Conservation (phyloP, 306 rosid species). For the Bauhinia variegata region DNA sequence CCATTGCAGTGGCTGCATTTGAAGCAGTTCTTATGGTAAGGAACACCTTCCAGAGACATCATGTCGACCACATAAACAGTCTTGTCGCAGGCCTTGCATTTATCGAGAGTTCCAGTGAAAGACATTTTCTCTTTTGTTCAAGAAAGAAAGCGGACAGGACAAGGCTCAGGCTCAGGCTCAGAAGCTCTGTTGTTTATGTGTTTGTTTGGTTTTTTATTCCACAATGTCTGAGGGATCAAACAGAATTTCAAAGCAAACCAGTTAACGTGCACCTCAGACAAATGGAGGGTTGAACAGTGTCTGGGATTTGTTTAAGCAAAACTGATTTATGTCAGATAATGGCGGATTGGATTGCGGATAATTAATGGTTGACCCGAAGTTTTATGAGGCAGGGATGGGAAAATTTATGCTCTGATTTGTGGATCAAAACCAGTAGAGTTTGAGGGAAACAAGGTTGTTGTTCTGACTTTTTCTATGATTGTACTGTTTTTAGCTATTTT, state of each 20-base stretch:
- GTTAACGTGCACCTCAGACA: constrained; percentile 56
- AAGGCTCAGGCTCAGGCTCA: too few relatives aligned
- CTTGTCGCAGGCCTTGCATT: constrained; percentile 93
- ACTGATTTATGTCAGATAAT: constrained; percentile 50
- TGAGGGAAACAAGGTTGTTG: constrained; percentile 57
- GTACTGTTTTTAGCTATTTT: too few relatives aligned
- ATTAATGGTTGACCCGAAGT: constrained; percentile 39
- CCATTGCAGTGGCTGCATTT: constrained; percentile 98
- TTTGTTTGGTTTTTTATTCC: constrained; percentile 22
- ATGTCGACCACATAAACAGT: constrained; percentile 90
- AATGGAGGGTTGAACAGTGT: constrained; percentile 50
- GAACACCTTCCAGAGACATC: constrained; percentile 82
- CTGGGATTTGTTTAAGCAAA: constrained; percentile 43
- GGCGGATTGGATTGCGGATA: constrained; percentile 25
- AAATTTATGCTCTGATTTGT: constrained; percentile 45
- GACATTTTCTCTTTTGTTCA: constrained; percentile 44
- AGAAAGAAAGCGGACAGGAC: too few relatives aligned
- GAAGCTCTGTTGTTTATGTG: too few relatives aligned
- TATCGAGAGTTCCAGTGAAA: constrained; percentile 95
- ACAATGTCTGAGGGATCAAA: constrained; percentile 57
- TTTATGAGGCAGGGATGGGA: constrained; percentile 39
- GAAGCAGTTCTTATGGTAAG: constrained; percentile 95
- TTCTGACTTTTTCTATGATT: constrained; percentile 52
- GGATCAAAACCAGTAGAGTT: constrained; percentile 41
- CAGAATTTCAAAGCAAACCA: constrained; percentile 26